phyloP scores from a whole-genome alignment of 1,284 basidiomycete species.

The Cryptococcus maquisensis region DNA sequence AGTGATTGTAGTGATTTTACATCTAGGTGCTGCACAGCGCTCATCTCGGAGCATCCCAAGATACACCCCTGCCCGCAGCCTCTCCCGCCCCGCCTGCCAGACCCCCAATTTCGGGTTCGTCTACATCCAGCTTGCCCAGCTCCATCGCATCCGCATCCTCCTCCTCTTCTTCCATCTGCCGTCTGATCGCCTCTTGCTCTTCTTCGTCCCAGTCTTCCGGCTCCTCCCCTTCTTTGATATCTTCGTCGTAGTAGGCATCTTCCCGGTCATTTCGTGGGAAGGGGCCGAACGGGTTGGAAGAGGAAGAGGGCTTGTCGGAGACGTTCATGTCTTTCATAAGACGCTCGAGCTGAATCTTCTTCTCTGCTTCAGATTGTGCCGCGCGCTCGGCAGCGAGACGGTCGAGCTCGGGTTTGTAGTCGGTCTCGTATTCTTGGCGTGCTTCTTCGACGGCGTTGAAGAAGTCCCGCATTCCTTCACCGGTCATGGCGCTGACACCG shows the following conservation, averaged over 20 bases:
- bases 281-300: slow-evolving; percentile 50
- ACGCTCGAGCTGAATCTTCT: slow-evolving; percentile 67
- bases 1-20: neutral
- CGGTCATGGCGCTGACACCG: slow-evolving; percentile 92
- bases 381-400: slow-evolving; percentile 55
- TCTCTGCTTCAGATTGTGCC: slow-evolving; percentile 63
- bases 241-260: slow-evolving; percentile 28
- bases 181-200: slow-evolving; percentile 51
- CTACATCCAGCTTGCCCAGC: slow-evolving; percentile 23
- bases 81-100: slow-evolving; percentile 9
- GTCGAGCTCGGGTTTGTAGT: slow-evolving; percentile 86
- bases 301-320: slow-evolving; percentile 56
- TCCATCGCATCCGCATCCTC: slow-evolving; percentile 49
- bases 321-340: slow-evolving; percentile 83
- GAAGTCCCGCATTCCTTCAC: slow-evolving; percentile 85
- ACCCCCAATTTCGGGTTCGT: slow-evolving; percentile 15
- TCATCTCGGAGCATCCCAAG: slow-evolving; percentile 22
- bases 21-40: neutral
- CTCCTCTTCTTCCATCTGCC: slow-evolving; percentile 48
- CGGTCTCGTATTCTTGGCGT: slow-evolving; percentile 78
- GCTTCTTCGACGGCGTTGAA: slow-evolving; percentile 85
- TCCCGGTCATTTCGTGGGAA: slow-evolving; percentile 44
- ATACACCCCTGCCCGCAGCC: slow-evolving; percentile 7
- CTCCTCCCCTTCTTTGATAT: neutral
- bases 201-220: slow-evolving; percentile 33